These are phyloP conservation scores for Leishmania amazonensis DNA, from an alignment of 208 protist species.

Conservation along the genomic window DNA sequence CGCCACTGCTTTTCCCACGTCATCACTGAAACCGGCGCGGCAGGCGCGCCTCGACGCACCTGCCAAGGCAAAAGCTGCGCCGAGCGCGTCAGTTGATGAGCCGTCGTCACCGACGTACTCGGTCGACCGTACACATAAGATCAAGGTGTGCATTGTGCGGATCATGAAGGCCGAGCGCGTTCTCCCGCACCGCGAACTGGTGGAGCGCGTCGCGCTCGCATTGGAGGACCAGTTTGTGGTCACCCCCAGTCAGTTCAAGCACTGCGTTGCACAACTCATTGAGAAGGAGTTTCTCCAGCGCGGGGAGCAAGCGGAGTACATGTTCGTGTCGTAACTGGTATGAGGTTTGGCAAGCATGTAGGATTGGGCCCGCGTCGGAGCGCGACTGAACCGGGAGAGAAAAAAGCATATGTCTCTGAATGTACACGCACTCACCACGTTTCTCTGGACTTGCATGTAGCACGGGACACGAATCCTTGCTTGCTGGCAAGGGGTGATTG, in stretches of 20 bases:
- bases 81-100: not conserved
- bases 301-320: slow-evolving; percentile 44
- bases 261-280: slow-evolving; percentile 45
- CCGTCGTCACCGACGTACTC: slow-evolving; percentile 11
- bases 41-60: not conserved
- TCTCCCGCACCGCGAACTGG: slow-evolving; percentile 47
- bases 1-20: not conserved
- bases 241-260: slow-evolving; percentile 52
- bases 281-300: slow-evolving; percentile 67
- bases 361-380: not conserved
- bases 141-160: slow-evolving; percentile 60
- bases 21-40: not conserved
- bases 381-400: not conserved
- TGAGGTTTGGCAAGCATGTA: not conserved
- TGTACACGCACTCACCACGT: not conserved
- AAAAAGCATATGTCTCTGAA: not conserved
- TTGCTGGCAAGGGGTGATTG: too few species aligned
- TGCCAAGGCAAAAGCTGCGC: not conserved
- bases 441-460: not conserved
- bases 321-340: slow-evolving; percentile 40
- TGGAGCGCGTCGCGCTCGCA: slow-evolving; percentile 24
- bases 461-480: not conserved
- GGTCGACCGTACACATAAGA: slow-evolving; percentile 37
- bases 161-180: slow-evolving; percentile 49
- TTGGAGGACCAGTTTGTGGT: slow-evolving; percentile 36